Base-by-base conservation (phyloP, 2,329 filamentous ascomycete species). In the Sodiomyces alkalinus region DNA sequence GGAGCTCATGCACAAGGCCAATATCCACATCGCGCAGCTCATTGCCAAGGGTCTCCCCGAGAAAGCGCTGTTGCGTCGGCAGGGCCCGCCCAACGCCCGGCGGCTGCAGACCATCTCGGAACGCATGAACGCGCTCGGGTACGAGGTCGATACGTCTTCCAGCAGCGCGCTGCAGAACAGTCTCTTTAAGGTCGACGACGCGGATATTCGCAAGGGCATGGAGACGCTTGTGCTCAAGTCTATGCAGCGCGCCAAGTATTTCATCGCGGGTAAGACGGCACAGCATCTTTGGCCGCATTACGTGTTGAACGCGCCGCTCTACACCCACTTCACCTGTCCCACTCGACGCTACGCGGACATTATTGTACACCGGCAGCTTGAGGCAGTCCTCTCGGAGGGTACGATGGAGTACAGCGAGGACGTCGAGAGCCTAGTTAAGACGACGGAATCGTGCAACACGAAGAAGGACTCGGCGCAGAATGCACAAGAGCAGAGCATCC, bases 381-480 rank as follows among this genome's bases (percentile, higher is more conserved):
- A 96, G 48, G 69, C 80, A 34, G 74, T 83, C 28, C 66, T 98
- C 20, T 90, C 83, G 1, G 72, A 83, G 30, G 81, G 80, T 37
- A 68, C 76, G 37, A 66, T 81, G 26, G 85, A 94, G 45, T 94
- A 90, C 52, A 74, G 62, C 4, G 90, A 98, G 41, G 90, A 98
- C 36, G 54, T 90, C 35, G 90, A 98, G 48, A 76, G 65, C 32
- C 63, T 98, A 22, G 75, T 75, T 44, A 98, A 96, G 71, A 92
- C 80, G 28, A 80, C 86, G 7, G 90, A 98, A 55, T 74, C 82
- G 41, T 93, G 83, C 67, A 98, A 98, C 62, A 93, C 81, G 48
- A 98, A 96, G 74, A 98, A 96, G 55, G 90, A 98, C 50, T 96
- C 86, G 9, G 85, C 90, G 2, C 87, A 93, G 58, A 90, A 83